A percentile compares a stretch with the other conserved stretches of the same genome.
These are phyloP conservation scores for Lindgomyces ingoldianus DNA, from an alignment of 495 filamentous ascomycete species.

Conservation along the genomic window DNA sequence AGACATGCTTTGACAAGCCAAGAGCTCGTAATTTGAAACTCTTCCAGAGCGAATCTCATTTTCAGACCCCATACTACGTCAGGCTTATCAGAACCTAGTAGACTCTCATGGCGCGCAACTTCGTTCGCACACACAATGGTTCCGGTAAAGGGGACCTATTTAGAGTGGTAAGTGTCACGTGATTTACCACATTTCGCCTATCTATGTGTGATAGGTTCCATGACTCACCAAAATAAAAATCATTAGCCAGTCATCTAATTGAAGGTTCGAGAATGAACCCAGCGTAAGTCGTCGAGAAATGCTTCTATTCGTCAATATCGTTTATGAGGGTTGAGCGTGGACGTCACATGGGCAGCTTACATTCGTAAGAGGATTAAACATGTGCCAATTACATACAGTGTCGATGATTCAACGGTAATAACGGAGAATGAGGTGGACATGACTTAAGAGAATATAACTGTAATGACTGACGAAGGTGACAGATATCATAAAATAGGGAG, in stretches of 20 bases:
- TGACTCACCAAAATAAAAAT: conserved; percentile 48
- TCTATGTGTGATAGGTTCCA: background rate
- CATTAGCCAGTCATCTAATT: conserved; percentile 64
- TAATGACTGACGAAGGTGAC: background rate
- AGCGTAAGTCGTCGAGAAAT: conserved; percentile 47
- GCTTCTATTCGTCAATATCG: conserved; percentile 9
- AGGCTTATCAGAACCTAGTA: conserved; percentile 54
- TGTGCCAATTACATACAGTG: conserved; percentile 50
- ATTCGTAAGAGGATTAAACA: conserved; percentile 46
- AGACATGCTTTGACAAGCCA: conserved; percentile 60
- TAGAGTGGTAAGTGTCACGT: background rate
- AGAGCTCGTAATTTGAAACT: conserved; percentile 50
- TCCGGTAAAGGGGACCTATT: conserved; percentile 42
- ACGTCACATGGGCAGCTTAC: conserved; percentile 4
- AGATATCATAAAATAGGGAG: background rate
- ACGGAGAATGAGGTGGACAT: conserved; percentile 3
- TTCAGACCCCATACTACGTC: conserved; percentile 56
- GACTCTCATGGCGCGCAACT: conserved; percentile 32
- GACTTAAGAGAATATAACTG: background rate
- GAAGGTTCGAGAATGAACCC: conserved; percentile 50
- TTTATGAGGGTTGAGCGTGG: background rate
- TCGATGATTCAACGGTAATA: conserved; percentile 52
- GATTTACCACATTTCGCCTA: background rate
- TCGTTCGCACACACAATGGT: conserved; percentile 61
- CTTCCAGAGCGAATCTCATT: conserved; percentile 53